Percentiles rank a stretch among this genome's conserved stretches.
Evolutionary conservation across 345 rosid species (phyloP).

Genomic region (Eucalyptus erythrocorys): DNA sequence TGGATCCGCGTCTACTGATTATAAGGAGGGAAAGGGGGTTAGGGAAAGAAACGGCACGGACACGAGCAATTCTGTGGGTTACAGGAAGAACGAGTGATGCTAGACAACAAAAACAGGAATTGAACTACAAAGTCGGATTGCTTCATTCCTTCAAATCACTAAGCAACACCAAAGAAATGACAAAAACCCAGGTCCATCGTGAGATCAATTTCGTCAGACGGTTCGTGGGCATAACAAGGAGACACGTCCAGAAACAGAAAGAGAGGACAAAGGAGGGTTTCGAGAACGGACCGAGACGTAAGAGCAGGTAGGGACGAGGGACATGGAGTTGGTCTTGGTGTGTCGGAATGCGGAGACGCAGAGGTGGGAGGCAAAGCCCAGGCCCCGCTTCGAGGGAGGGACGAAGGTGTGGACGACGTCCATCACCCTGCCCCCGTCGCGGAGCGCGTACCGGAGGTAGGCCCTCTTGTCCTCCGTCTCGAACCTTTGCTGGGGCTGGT

Average conservation of each 20-base stretch:
- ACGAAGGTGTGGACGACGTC: constrained; percentile 73
- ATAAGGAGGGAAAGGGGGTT: not conserved
- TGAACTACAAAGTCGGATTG: not conserved
- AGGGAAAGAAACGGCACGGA: not conserved
- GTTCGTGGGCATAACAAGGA: not conserved
- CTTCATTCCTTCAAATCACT: not conserved
- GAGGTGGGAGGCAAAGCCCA: constrained; percentile 78
- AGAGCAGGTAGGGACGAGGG: constrained; percentile 73
- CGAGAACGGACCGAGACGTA: constrained; percentile 53
- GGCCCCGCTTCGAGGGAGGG: constrained; percentile 68
- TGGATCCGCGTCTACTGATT: not conserved
- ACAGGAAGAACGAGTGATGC: not conserved
- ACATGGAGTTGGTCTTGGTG: constrained; percentile 52
- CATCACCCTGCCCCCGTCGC: constrained; percentile 49
- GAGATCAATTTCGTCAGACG: not conserved
- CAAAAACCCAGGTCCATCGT: not conserved
- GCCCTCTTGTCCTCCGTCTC: constrained; percentile 82
- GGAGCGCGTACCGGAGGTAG: constrained; percentile 47
- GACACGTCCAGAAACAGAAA: not conserved
- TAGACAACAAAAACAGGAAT: not conserved
- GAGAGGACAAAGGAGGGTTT: not conserved
- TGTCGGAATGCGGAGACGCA: constrained; percentile 63
- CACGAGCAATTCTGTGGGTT: not conserved
- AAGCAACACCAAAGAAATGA: not conserved
- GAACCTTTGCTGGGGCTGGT: constrained; percentile 33